These are phyloP conservation scores for Sherardia arvensis DNA, from an alignment of 257 asterid species.

Conservation along the genomic window DNA sequence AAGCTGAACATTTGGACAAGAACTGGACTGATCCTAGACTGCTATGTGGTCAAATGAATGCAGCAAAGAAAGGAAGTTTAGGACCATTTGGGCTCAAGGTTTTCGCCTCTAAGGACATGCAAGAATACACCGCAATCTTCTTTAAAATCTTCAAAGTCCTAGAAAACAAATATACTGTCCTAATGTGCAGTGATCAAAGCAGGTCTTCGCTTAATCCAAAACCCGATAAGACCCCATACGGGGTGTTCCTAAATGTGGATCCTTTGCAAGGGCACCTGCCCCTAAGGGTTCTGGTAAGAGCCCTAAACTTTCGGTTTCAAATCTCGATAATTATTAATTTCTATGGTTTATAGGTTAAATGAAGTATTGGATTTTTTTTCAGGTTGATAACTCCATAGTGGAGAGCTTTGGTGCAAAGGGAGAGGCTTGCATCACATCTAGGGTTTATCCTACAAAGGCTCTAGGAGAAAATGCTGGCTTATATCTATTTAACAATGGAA, in stretches of 20 bases:
- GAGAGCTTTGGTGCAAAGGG: constrained; percentile 33
- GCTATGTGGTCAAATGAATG: constrained; percentile 25
- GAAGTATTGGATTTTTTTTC: neutral
- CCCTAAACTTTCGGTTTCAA: neutral
- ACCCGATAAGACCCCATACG: constrained; percentile 30
- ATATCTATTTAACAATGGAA: constrained; percentile 24
- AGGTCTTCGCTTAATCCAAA: constrained; percentile 27
- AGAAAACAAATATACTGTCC: constrained; percentile 20
- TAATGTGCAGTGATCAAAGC: constrained; percentile 37
- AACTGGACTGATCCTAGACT: constrained; percentile 23
- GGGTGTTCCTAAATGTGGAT: constrained; percentile 25
- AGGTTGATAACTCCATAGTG: constrained; percentile 28
- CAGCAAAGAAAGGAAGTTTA: constrained; percentile 12
- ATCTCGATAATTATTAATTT: neutral
- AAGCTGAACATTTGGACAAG: constrained; percentile 19
- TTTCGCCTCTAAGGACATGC: constrained; percentile 18
- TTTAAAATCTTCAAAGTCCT: constrained; percentile 21
- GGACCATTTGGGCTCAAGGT: constrained; percentile 36
- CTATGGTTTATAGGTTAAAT: no score
- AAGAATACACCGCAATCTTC: constrained; percentile 31
- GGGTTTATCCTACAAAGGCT: constrained; percentile 25
- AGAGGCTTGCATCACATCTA: constrained; percentile 22
- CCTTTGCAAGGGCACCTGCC: constrained; percentile 18
- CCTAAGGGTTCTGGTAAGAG: constrained; percentile 22
- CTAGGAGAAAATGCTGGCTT: constrained; percentile 9